Evolutionary conservation across 768 basidiomycete genomes (phyloP).

Genomic region (button mushroom (Agaricus bisporus)): DNA sequence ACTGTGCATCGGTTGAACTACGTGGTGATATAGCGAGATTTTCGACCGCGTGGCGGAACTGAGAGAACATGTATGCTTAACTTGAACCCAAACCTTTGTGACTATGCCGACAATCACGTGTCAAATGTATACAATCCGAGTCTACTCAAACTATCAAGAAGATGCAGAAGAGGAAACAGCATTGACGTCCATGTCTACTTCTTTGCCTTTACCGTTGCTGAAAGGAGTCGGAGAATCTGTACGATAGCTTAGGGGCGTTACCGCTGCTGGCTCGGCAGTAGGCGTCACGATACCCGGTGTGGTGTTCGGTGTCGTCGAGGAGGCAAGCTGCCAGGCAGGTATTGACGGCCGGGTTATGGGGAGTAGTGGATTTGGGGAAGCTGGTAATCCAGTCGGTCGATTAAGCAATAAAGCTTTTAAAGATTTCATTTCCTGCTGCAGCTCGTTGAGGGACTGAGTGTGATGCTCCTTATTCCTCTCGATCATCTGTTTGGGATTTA

Average conservation of each 20-base stretch:
- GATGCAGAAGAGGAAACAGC: not conserved
- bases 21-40: conserved; percentile 37
- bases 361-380: conserved; percentile 45
- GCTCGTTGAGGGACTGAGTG: conserved; percentile 72
- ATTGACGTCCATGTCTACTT: conserved; percentile 25
- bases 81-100: not conserved
- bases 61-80: conserved; percentile 55
- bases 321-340: conserved; percentile 86
- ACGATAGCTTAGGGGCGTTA: conserved; percentile 11
- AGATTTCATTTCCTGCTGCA: conserved; percentile 93
- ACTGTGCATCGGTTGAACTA: conserved; percentile 9
- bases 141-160: not conserved
- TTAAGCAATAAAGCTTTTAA: conserved; percentile 84
- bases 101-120: conserved; percentile 4
- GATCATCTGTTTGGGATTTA: conserved; percentile 61
- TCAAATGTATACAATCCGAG: not conserved
- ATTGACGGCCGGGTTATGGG: conserved; percentile 64
- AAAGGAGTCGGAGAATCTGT: not conserved
- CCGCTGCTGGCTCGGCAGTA: conserved; percentile 17
- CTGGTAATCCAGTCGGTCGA: conserved; percentile 48
- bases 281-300: conserved; percentile 11
- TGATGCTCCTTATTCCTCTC: conserved; percentile 89
- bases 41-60: conserved; percentile 70
- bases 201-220: conserved; percentile 56
- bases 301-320: conserved; percentile 10